phyloP scores from a whole-genome alignment of 2,329 filamentous ascomycete species.

The Cephalotrichum gorgonifer region DNA sequence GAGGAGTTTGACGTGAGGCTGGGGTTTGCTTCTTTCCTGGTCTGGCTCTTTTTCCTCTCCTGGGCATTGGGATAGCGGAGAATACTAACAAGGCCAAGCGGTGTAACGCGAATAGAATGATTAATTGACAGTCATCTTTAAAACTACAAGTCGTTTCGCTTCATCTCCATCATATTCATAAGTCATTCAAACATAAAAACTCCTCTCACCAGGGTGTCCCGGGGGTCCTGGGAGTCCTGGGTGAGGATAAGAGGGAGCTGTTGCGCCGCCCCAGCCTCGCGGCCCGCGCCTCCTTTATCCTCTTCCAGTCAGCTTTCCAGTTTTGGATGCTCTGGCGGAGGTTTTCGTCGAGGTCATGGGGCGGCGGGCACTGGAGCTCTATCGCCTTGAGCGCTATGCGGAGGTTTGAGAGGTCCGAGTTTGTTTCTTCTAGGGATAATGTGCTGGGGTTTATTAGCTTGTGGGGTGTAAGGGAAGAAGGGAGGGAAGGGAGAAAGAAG shows the following conservation, averaged over 20 bases:
- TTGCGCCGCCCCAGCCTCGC: slow-evolving; percentile 11
- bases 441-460: slow-evolving; percentile 28
- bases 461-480: slow-evolving; percentile 1
- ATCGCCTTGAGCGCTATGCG: slow-evolving; percentile 53
- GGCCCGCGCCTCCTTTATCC: slow-evolving; percentile 35
- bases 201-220: not conserved
- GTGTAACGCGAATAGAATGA: no score
- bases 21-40: not conserved
- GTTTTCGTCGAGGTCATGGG: slow-evolving; percentile 44
- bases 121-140: no score
- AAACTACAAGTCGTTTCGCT: no score
- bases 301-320: slow-evolving; percentile 51
- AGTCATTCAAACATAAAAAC: not conserved
- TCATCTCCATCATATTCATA: not conserved
- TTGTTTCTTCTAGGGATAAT: slow-evolving; percentile 42
- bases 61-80: no score
- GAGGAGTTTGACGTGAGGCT: not conserved
- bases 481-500: not conserved
- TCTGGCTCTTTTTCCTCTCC: no score
- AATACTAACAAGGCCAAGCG: no score
- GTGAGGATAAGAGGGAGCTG: not conserved
- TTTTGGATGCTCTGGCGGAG: slow-evolving; percentile 47
- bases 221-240: not conserved
- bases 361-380: slow-evolving; percentile 45
- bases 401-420: slow-evolving; percentile 50